Evolutionary conservation across 495 filamentous ascomycete species (phyloP).

Genomic region (Astrothelium subdiscretum): DNA sequence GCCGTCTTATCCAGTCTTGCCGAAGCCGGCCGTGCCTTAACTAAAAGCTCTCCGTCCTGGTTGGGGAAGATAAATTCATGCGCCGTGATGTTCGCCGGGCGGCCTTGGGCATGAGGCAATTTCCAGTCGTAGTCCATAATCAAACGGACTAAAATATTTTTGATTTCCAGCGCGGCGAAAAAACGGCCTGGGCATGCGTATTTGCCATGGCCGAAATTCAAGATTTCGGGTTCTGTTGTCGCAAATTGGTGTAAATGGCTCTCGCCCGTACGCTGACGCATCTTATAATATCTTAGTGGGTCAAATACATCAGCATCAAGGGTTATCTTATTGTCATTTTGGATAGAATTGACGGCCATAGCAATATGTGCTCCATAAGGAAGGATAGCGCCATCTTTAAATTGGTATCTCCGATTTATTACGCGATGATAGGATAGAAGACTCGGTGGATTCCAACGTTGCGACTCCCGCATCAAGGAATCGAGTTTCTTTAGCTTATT

Average conservation of each 20-base stretch:
- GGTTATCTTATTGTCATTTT: slow-evolving; percentile 12
- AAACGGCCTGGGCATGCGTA: slow-evolving; percentile 19
- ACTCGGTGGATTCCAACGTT: background rate
- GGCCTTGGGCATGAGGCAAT: background rate
- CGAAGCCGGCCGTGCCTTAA: background rate
- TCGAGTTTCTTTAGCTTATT: background rate
- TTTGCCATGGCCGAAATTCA: slow-evolving; percentile 21
- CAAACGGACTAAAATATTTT: slow-evolving; percentile 8
- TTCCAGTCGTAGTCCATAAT: slow-evolving; percentile 14
- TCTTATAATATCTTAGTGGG: slow-evolving; percentile 12
- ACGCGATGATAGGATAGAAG: background rate
- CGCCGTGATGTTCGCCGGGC: slow-evolving; percentile 4
- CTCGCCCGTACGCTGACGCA: slow-evolving; percentile 3
- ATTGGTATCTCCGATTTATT: background rate
- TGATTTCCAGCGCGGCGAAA: slow-evolving; percentile 14
- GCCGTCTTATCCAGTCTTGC: background rate
- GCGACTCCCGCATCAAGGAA: background rate
- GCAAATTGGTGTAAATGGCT: slow-evolving; percentile 7
- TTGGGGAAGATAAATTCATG: slow-evolving; percentile 13
- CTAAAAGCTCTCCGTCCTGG: slow-evolving; percentile 1
- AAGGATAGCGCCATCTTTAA: slow-evolving; percentile 29
- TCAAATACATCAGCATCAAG: slow-evolving; percentile 16
- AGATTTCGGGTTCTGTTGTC: background rate
- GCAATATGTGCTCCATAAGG: slow-evolving; percentile 25
- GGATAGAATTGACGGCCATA: slow-evolving; percentile 11